A percentile compares a stretch with the other conserved stretches of the same genome.
Evolutionary conservation across 768 basidiomycete genomes (phyloP).

Genomic region (Tricholoma sp.): DNA sequence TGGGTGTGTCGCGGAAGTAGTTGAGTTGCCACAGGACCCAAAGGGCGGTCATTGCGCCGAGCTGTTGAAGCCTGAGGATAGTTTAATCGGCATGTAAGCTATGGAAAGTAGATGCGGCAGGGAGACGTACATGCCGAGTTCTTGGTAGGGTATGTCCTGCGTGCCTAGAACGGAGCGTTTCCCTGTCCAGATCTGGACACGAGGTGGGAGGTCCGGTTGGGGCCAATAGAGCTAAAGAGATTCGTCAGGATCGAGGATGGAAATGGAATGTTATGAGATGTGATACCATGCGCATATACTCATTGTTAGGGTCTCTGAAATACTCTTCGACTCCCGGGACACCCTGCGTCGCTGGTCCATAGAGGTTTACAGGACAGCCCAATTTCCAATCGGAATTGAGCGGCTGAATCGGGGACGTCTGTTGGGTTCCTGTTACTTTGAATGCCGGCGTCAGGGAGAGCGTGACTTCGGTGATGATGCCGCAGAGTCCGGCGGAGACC

Average conservation of each 20-base stretch:
- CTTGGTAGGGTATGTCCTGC: background rate
- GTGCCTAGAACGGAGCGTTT: background rate
- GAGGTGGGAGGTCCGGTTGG: background rate
- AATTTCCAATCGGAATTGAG: background rate
- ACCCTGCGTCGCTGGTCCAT: background rate
- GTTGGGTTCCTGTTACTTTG: background rate
- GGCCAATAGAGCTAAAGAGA: constrained; percentile 2
- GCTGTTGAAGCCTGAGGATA: background rate
- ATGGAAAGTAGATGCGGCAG: background rate
- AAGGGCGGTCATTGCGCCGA: background rate
- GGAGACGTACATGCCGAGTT: constrained; percentile 1
- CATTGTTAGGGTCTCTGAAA: constrained; percentile 1
- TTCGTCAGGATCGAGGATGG: background rate
- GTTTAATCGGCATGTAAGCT: background rate
- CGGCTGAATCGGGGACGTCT: background rate
- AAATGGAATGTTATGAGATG: background rate
- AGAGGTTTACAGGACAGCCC: background rate
- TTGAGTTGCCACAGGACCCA: constrained; percentile 3
- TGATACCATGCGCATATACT: constrained; percentile 3
- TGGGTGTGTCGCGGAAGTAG: background rate
- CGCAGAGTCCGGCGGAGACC: constrained; percentile 1
- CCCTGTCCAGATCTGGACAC: constrained; percentile 4
- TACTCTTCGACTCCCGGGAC: background rate
- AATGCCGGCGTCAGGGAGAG: constrained; percentile 1
- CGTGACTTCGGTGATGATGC: constrained; percentile 3